Evolutionary conservation across 352 stramenopile species (phyloP), one percentile per base, ranked within the genome.

Genomic region (Pythium insidiosum): DNA sequence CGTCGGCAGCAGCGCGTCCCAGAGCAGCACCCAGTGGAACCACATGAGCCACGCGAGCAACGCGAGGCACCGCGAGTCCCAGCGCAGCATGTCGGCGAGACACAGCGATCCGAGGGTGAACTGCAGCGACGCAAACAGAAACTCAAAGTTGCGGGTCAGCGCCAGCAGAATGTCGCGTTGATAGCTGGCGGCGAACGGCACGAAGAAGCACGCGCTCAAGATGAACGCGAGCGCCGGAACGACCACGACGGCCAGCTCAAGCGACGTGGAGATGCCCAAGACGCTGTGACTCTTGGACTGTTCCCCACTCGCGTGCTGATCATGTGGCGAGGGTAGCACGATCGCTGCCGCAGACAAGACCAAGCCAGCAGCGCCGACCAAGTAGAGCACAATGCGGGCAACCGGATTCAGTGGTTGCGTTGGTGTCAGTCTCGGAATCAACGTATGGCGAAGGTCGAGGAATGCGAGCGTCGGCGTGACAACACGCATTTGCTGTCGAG

Each of bases 121-220:
- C 47, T 72, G 50, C n/a, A 63, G 21, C 33, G 57, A 63, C 1
- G 48, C 47, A 39, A 72, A 72, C 10, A 66, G 29, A 16, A 66
- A 68, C 15, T 56, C 62, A 34, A 72, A 72, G 42, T 68, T 72
- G 31, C 50, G 48, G 4, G 60, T 22, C 18, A 72, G 45, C 9
- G 48, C 47, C 15, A 15, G 35, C 1, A 60, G 25, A 26, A 68
- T 43, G 10, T 58, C 58, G 2, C 58, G 58, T n/a, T 72, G 62
- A 22, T 36, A 49, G n/a, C 36, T 41, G 39, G 11, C 16, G 13
- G 34, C 30, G 16, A 51, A 49, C 18, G 33, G 19, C 28, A 29
- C 4, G 22, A 39, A 53, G 23, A 45, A 38, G 2, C 12, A 11
- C 12, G 24, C 6, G 4, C 36, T 56, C 9, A 20, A 36, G 1